Evolutionary conservation across 306 rosid species (phyloP), one percentile per base, ranked within the genome.

Genomic region (Vachellia pachyceras): DNA sequence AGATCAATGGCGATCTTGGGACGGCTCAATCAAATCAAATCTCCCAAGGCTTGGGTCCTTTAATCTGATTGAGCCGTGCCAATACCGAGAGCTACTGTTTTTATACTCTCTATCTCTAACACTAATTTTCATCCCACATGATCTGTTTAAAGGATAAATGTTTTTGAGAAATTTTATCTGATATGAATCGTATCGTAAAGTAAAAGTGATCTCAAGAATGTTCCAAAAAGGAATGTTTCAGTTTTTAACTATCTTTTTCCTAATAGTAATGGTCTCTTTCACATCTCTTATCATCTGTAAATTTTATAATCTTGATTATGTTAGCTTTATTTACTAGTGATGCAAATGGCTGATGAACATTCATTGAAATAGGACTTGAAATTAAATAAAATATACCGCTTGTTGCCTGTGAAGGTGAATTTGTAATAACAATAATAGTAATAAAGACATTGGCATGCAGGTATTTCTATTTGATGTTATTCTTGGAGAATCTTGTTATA

Each of bases 41-140:
- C 86, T 89, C 92, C 75, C 85, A 55, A 35, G 41, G 15, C 20
- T 67, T 71, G 88, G 87, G 91, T 89, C 87, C 75, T 91, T 94
- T 89, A 73, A 50, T 94, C 45, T 90, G 95, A 91, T 94, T 92
- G 94, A 92, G 95, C 89, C 94, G 95, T 87, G 97, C 94, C 97
- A 94, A 94, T 92, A 94, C 91, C 98, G 20, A 12, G 3, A n/a
- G n/a, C 37, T 1, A 52, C 9, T 11, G 3, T 2, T 61, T 58
- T 58, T 6, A 0, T 37, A 22, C 57, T 41, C 57, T 14, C 47
- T 18, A 11, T 25, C 29, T 29, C 40, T n/a, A 5, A 61, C 37
- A 23, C 11, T 23, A 10, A 25, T 4, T 0, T 60, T 60, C 25
- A 18, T 18, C n/a, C n/a, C n/a, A n/a, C n/a, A n/a, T n/a, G n/a